Evolutionary conservation across 441 rosid species (phyloP).

Genomic region (Populus tomentosa): DNA sequence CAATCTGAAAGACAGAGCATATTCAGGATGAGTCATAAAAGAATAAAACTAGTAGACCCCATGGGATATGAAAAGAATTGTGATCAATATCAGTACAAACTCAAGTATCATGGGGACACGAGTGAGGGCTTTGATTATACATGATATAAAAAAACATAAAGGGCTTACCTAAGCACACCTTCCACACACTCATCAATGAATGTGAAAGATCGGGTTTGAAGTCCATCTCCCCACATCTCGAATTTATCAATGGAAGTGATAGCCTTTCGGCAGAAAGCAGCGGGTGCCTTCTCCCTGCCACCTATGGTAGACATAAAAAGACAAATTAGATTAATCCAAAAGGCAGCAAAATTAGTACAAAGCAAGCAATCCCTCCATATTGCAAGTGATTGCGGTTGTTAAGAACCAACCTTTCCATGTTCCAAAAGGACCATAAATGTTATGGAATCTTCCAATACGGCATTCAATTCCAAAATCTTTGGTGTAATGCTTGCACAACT

Average conservation of each 20-base stretch:
- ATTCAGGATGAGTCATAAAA: neutral
- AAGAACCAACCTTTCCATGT: constrained; percentile 79
- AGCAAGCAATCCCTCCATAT: neutral
- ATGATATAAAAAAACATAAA: neutral
- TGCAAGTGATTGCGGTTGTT: neutral
- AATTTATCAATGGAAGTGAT: constrained; percentile 75
- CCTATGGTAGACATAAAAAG: constrained; percentile 36
- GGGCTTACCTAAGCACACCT: constrained; percentile 85
- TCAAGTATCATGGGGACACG: neutral
- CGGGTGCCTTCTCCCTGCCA: constrained; percentile 99
- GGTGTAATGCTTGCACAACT: constrained; percentile 94
- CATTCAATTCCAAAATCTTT: constrained; percentile 94
- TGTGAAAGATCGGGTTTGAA: constrained; percentile 94
- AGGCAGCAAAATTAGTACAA: neutral
- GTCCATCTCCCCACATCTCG: constrained; percentile 99
- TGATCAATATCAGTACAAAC: neutral
- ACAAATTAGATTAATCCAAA: neutral
- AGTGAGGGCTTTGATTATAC: neutral
- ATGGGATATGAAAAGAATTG: neutral
- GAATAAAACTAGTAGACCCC: neutral
- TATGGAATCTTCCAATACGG: constrained; percentile 90
- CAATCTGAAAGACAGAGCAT: neutral
- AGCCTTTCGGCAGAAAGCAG: constrained; percentile 95
- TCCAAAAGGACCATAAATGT: constrained; percentile 96
- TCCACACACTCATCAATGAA: constrained; percentile 98